phyloP scores from a whole-genome alignment of 2,329 filamentous ascomycete species.

The Penicillium aurantiogriseum region DNA sequence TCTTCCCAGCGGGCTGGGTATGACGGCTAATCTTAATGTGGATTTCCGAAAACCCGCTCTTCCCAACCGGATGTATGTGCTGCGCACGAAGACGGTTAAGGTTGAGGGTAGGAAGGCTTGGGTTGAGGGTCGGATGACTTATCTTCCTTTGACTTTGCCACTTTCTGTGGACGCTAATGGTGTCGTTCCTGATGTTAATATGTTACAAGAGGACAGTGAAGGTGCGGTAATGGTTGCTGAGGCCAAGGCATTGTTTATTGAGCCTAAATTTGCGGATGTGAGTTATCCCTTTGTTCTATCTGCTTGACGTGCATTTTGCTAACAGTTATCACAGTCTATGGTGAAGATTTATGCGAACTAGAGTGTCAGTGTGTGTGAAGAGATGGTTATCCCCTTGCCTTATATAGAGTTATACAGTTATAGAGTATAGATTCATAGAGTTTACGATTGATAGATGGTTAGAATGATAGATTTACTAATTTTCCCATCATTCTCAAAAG shows the following conservation, averaged over 20 bases:
- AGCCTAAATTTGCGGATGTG: slow-evolving; percentile 39
- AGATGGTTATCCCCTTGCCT: background rate
- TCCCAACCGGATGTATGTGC: slow-evolving; percentile 34
- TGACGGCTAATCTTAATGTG: slow-evolving; percentile 40
- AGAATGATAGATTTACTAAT: background rate
- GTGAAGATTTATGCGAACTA: slow-evolving; percentile 30
- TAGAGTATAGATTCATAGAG: background rate
- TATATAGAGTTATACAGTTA: background rate
- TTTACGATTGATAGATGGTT: background rate
- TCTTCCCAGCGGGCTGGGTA: slow-evolving; percentile 34
- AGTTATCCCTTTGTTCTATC: slow-evolving; percentile 9
- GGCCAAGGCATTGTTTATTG: slow-evolving; percentile 40
- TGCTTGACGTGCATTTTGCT: background rate
- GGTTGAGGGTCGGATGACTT: slow-evolving; percentile 35
- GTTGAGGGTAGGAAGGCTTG: slow-evolving; percentile 41
- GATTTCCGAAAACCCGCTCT: slow-evolving; percentile 36
- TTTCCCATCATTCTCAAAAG: too few relatives aligned
- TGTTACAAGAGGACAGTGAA: slow-evolving; percentile 22
- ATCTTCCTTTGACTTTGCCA: slow-evolving; percentile 19
- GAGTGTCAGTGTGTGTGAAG: background rate
- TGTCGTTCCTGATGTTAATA: slow-evolving; percentile 13
- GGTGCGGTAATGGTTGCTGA: slow-evolving; percentile 33
- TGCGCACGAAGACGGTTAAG: slow-evolving; percentile 33
- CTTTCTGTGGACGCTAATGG: slow-evolving; percentile 1
- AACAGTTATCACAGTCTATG: slow-evolving; percentile 30